Evolutionary conservation across 306 rosid species (phyloP).

Genomic region (Sicyos edulis): DNA sequence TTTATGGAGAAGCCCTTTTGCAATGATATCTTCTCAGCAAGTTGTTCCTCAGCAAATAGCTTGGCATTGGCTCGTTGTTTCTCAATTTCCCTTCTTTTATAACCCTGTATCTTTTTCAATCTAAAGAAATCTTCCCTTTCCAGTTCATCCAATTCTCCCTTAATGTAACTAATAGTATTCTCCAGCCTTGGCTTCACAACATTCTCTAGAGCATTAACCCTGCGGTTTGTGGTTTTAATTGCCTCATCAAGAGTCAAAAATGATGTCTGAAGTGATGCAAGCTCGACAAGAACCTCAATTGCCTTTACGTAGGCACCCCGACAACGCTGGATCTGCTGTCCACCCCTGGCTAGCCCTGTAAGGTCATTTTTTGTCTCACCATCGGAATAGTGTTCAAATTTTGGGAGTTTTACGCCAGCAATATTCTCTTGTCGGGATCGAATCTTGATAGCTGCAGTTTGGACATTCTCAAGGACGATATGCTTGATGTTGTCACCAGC

Average conservation of each 20-base stretch:
- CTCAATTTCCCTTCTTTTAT: constrained; percentile 75
- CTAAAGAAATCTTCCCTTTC: constrained; percentile 96
- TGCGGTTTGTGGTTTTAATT: constrained; percentile 81
- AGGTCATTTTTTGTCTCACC: constrained; percentile 79
- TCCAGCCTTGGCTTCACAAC: constrained; percentile 84
- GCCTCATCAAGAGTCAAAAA: constrained; percentile 92
- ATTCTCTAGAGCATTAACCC: constrained; percentile 89
- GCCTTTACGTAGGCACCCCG: constrained; percentile 79
- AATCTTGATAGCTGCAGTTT: constrained; percentile 64
- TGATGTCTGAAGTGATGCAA: constrained; percentile 91
- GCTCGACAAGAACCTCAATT: constrained; percentile 90
- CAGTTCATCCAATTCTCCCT: constrained; percentile 87
- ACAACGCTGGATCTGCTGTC: constrained; percentile 84
- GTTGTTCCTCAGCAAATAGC: constrained; percentile 48
- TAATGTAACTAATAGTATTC: constrained; percentile 76
- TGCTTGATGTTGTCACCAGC: constrained; percentile 92
- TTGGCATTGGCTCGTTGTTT: constrained; percentile 44
- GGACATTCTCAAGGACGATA: constrained; percentile 78
- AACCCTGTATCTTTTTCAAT: constrained; percentile 89
- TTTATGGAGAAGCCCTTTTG: constrained; percentile 46
- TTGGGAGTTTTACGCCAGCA: constrained; percentile 91
- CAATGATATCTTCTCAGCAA: constrained; percentile 44
- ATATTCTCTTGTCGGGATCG: constrained; percentile 79
- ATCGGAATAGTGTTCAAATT: constrained; percentile 62
- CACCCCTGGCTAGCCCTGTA: constrained; percentile 94